Evolutionary conservation across 306 rosid species (phyloP).

Genomic region (Sophora flavescens): DNA sequence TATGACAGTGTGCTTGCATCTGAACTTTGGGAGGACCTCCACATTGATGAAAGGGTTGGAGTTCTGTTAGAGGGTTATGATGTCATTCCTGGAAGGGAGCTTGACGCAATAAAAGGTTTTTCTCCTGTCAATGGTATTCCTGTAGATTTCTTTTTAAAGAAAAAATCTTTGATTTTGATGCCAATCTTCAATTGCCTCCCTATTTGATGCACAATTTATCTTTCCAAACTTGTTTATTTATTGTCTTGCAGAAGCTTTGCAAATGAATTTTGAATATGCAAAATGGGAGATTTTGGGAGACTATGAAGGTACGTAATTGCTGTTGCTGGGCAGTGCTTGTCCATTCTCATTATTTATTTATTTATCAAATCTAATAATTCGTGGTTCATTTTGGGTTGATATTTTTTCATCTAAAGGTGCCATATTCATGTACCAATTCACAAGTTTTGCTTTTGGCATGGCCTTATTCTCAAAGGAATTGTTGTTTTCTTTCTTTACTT

Average conservation of each 20-base stretch:
- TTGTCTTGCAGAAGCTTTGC: conserved; percentile 82
- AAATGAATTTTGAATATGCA: conserved; percentile 66
- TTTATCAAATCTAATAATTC: neutral
- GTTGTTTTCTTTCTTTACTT: neutral
- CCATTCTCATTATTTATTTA: neutral
- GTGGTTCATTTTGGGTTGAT: neutral
- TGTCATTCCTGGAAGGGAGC: conserved; percentile 88
- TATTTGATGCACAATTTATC: conserved; percentile 24
- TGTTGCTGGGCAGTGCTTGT: conserved; percentile 25
- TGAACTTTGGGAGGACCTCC: conserved; percentile 67
- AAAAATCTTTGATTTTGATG: conserved; percentile 4
- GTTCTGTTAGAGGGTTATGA: conserved; percentile 74
- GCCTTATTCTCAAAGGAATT: neutral
- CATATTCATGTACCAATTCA: conserved; percentile 6
- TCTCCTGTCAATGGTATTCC: conserved; percentile 31
- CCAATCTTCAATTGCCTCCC: conserved; percentile 2
- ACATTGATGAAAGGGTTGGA: conserved; percentile 85
- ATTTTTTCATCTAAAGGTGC: neutral
- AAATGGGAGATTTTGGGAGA: conserved; percentile 63
- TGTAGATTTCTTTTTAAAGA: conserved; percentile 17
- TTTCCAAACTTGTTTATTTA: conserved; percentile 37
- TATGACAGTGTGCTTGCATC: conserved; percentile 46
- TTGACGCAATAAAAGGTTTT: conserved; percentile 78
- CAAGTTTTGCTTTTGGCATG: neutral
- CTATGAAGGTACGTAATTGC: conserved; percentile 65